These are phyloP conservation scores for Ophiostoma tasmaniense DNA, from an alignment of 2,329 filamentous ascomycete genomes.

Conservation along the genomic window DNA sequence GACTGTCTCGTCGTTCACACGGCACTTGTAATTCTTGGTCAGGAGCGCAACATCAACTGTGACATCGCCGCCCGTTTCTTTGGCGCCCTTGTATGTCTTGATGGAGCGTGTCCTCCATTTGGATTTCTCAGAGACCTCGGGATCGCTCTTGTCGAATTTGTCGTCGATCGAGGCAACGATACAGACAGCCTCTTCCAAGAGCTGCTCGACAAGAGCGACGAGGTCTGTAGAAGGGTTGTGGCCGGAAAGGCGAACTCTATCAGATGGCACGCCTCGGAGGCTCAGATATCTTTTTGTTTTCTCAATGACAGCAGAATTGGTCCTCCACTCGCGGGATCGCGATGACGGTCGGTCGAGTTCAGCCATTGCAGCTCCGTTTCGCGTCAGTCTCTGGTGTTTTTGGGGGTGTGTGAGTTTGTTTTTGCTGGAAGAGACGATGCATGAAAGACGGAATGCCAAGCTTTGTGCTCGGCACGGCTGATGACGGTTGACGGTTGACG, in stretches of 20 bases:
- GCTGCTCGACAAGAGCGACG: neutral
- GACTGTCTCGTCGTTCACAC: no score
- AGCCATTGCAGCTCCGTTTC: neutral
- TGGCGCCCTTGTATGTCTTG: conserved; percentile 34
- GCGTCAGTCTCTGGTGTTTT: neutral
- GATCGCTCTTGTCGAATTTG: neutral
- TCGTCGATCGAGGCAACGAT: neutral
- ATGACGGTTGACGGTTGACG: no score
- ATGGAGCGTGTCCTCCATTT: neutral
- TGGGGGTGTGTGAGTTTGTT: neutral
- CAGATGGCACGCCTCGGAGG: neutral
- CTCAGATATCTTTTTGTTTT: neutral
- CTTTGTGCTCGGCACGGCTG: conserved; percentile 8
- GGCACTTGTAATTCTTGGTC: conserved; percentile 14
- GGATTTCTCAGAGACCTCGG: neutral
- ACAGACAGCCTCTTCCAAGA: neutral
- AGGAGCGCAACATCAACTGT: conserved; percentile 12
- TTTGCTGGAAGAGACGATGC: neutral
- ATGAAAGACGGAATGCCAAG: neutral
- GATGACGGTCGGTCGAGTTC: no score
- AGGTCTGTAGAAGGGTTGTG: neutral
- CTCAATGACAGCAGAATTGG: neutral
- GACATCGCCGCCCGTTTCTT: conserved; percentile 23
- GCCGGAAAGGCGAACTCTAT: neutral
- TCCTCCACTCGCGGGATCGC: no score